phyloP scores from a whole-genome alignment of 78 protist genomes.

The Dictyostelium citrinum region DNA sequence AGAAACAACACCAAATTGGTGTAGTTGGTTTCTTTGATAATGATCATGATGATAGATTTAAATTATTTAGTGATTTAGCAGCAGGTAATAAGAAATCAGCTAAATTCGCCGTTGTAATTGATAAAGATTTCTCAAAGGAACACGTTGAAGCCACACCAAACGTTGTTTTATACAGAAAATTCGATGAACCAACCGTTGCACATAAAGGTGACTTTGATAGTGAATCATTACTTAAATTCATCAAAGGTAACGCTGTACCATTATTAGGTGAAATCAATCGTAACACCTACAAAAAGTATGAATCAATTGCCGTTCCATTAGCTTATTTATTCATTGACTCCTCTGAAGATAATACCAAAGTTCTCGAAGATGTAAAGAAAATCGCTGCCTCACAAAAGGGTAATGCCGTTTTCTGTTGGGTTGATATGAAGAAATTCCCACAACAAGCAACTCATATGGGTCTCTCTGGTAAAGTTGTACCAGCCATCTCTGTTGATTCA shows the following conservation, averaged over 20 bases:
- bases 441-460: conserved; percentile 80
- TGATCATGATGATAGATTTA: conserved; percentile 65
- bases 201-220: conserved; percentile 15
- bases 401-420: conserved; percentile 40
- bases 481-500: conserved; percentile 51
- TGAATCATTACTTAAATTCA: conserved; percentile 19
- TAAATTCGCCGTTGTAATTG: conserved; percentile 69
- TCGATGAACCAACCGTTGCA: background rate
- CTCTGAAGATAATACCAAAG: conserved; percentile 3
- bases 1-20: conserved; percentile 2
- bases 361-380: background rate
- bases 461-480: conserved; percentile 49
- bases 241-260: conserved; percentile 47
- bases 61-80: background rate
- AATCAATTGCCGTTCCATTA: conserved; percentile 40
- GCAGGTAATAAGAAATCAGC: conserved; percentile 12
- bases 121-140: conserved; percentile 35
- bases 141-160: conserved; percentile 27
- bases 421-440: conserved; percentile 49
- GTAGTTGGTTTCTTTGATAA: conserved; percentile 82
- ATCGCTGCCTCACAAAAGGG: conserved; percentile 50
- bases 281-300: conserved; percentile 74
- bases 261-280: conserved; percentile 72
- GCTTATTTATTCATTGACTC: conserved; percentile 68
- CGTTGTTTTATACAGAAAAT: background rate